Conservation (phyloP, 257 asterid species). For the Ehretia macrophylla region DNA sequence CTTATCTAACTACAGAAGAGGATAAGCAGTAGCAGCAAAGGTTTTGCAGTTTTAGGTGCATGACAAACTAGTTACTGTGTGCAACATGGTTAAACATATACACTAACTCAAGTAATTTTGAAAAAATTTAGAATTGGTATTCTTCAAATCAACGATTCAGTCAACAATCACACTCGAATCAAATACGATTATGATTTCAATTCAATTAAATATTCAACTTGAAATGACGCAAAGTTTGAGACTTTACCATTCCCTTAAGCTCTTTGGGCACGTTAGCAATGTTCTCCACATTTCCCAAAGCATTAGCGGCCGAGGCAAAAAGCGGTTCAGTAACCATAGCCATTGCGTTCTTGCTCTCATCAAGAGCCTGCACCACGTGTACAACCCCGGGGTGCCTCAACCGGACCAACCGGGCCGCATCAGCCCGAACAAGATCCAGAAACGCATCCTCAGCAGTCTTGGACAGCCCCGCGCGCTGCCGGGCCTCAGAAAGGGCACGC, state of each 20-base stretch:
- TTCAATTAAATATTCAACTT: no score
- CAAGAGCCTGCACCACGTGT: slow-evolving; percentile 90
- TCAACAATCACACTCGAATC: neutral
- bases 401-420: slow-evolving; percentile 85
- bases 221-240: neutral
- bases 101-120: neutral
- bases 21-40: no score
- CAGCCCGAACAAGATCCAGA: slow-evolving; percentile 78
- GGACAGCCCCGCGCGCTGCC: slow-evolving; percentile 82
- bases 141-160: neutral
- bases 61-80: neutral
- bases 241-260: slow-evolving; percentile 85
- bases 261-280: slow-evolving; percentile 76
- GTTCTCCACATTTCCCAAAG: slow-evolving; percentile 75
- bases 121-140: neutral
- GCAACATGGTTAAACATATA: neutral
- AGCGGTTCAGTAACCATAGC: slow-evolving; percentile 98
- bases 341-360: slow-evolving; percentile 91
- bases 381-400: slow-evolving; percentile 99
- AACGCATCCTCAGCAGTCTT: slow-evolving; percentile 90
- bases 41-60: neutral
- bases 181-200: neutral
- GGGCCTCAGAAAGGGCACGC: slow-evolving; percentile 72
- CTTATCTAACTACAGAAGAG: neutral
- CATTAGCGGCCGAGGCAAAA: slow-evolving; percentile 86